phyloP scores from a whole-genome alignment of 2,329 filamentous ascomycete species.

The Cryoendolithus antarcticus region DNA sequence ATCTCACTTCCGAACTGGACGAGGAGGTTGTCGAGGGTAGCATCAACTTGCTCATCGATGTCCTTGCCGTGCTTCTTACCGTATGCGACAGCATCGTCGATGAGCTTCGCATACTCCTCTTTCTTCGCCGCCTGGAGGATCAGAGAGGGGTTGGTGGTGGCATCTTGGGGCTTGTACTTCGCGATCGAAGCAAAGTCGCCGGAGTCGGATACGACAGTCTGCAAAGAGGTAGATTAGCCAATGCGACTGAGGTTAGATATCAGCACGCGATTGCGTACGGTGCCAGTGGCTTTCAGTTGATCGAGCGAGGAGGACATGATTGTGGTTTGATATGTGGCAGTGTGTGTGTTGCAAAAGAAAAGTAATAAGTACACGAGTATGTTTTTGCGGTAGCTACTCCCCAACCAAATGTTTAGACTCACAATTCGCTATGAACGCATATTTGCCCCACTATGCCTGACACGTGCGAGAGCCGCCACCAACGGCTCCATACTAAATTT shows the following conservation, averaged over 20 bases:
- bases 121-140: conserved; percentile 98
- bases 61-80: conserved; percentile 62
- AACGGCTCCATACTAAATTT: too few relatives aligned
- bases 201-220: conserved; percentile 95
- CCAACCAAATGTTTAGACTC: too few relatives aligned
- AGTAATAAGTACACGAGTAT: not conserved
- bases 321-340: conserved; percentile 6
- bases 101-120: conserved; percentile 84
- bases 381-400: too few relatives aligned
- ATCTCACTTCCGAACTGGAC: conserved; percentile 99
- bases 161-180: conserved; percentile 99
- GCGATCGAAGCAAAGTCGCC: conserved; percentile 77
- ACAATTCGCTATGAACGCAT: too few relatives aligned
- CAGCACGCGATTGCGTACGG: conserved; percentile 49
- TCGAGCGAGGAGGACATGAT: conserved; percentile 81
- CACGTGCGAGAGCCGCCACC: too few relatives aligned
- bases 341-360: not conserved
- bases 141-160: conserved; percentile 97
- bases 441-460: too few relatives aligned
- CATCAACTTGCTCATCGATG: conserved; percentile 74
- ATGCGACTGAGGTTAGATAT: not conserved
- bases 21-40: conserved; percentile 81
- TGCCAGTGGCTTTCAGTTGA: conserved; percentile 93
- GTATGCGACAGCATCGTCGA: conserved; percentile 72
- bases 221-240: conserved; percentile 9